Evolutionary conservation across 75 land plant species (phyloP), one percentile per base, ranked within the genome.

Genomic region (Picea sitchensis): DNA sequence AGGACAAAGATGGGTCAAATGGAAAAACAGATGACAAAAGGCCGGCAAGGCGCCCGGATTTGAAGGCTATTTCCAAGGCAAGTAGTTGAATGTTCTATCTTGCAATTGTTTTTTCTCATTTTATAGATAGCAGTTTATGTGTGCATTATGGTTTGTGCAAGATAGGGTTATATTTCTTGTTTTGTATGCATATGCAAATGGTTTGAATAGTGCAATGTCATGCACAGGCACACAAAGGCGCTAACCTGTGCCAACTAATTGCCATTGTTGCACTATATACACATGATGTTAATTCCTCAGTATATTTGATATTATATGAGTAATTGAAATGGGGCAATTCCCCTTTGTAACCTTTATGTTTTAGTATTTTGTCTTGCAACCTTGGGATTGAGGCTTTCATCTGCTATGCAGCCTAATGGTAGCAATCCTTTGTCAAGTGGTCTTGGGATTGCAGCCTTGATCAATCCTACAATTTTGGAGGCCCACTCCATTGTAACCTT

Each of bases 41-140:
- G 38, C 38, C 77, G 59, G 81, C 97, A 47, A 90, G 80, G 71
- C 65, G 98, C 21, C 98, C 98, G 64, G 98, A 95, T 78, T 81
- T 95, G 84, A 93, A 95, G 76, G 96, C 98, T 6, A 81, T 88
- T 56, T 75, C 90, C 13, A 80, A 93, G 98, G 98, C 82, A 85
- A 77, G 80, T 81, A n/a, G 34, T 31, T 60, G 8, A 78, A 9
- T 20, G 23, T 2, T 75, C 58, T 21, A 47, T 20, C n/a, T 15
- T 4, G 54, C 11, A 51, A 51, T 51, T 59, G 14, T 58, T 8
- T 58, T 47, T 79, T 12, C 15, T 63, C 73, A 65, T n/a, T 79
- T 41, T 51, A 30, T 60, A 17, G 13, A 59, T 36, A 17, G 1
- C 23, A n/a, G 31, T 63, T 31, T 62, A 14, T 36, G 32, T 51